Percentiles rank a stretch among this genome's conserved stretches.
phyloP scores from a whole-genome alignment of 2,329 filamentous ascomycete genomes.

The Lachnellula occidentalis region DNA sequence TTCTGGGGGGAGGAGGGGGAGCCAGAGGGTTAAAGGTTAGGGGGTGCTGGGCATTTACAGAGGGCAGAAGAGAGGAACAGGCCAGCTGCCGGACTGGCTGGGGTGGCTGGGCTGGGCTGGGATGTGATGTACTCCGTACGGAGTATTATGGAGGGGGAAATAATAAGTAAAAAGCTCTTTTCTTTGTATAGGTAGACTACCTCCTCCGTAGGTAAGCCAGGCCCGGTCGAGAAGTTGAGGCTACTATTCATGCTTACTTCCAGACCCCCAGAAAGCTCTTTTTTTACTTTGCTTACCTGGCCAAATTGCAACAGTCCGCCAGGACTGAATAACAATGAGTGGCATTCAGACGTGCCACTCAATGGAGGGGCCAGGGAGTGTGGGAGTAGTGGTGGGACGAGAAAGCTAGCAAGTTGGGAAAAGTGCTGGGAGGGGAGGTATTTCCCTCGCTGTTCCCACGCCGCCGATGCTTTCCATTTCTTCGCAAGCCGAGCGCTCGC shows the following conservation, averaged over 20 bases:
- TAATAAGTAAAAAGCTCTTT: too few relatives aligned
- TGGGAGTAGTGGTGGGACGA: neutral
- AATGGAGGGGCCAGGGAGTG: neutral
- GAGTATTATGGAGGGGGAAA: too few relatives aligned
- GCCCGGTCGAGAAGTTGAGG: neutral
- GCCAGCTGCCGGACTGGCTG: neutral
- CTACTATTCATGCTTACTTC: neutral
- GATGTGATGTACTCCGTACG: neutral
- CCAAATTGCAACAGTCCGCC: neutral
- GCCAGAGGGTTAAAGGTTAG: neutral
- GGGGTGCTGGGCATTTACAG: neutral
- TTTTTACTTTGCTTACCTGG: neutral
- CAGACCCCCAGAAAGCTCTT: neutral
- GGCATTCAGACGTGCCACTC: neutral
- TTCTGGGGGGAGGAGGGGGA: neutral
- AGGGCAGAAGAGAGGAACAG: neutral
- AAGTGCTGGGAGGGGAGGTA: neutral
- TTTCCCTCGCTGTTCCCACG: constrained; percentile 4
- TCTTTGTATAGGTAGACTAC: too few relatives aligned
- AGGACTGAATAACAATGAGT: neutral
- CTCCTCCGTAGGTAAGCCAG: too few relatives aligned
- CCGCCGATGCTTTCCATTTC: constrained; percentile 1
- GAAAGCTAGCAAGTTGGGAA: neutral
- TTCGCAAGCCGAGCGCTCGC: constrained; percentile 15
- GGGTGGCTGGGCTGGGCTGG: neutral